phyloP scores from a whole-genome alignment of 2,329 filamentous ascomycete genomes.

The Pyricularia sp. region DNA sequence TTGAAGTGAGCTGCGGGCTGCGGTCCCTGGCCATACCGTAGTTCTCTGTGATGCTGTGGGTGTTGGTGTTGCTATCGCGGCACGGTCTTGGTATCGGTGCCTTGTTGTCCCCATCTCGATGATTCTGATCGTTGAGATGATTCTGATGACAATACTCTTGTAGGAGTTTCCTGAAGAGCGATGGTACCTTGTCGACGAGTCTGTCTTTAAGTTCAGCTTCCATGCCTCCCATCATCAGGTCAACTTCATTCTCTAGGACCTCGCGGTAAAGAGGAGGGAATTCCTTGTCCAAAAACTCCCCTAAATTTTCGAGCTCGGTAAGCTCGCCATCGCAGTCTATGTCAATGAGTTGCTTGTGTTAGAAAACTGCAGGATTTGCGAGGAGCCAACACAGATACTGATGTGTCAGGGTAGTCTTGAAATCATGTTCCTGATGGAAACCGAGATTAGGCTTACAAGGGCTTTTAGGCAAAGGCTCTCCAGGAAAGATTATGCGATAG shows the following conservation, averaged over 20 bases:
- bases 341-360: not conserved
- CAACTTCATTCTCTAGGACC: not conserved
- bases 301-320: not conserved
- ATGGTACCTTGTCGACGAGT: not conserved
- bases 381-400: not conserved
- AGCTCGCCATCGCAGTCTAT: not conserved
- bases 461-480: constrained; percentile 8
- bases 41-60: not conserved
- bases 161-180: not conserved
- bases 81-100: not conserved
- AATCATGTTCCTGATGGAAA: not conserved
- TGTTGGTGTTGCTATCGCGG: not conserved
- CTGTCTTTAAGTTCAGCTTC: not conserved
- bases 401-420: not conserved
- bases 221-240: not conserved
- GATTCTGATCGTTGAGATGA: not conserved
- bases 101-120: not conserved
- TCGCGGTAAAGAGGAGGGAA: not conserved
- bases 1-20: not conserved
- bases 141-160: not conserved
- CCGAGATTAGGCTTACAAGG: not conserved
- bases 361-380: not conserved
- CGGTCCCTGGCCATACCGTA: not conserved
- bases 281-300: not conserved
- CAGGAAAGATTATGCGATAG: constrained; percentile 13